Evolutionary conservation across 2,329 filamentous ascomycete species (phyloP).

Genomic region (Colletotrichum godetiae): DNA sequence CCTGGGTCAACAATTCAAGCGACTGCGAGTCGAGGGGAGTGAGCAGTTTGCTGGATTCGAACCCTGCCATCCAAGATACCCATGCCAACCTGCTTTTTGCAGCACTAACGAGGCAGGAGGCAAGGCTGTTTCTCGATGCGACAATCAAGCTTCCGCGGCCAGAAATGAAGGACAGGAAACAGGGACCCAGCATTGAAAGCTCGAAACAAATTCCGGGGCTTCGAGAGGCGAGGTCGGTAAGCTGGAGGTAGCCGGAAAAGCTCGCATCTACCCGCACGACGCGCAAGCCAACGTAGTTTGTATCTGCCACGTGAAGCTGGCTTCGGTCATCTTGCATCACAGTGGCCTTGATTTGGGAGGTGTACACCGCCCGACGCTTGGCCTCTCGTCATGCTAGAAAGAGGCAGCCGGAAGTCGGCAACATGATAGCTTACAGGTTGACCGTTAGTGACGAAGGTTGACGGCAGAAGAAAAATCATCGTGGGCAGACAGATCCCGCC

Average conservation of each 20-base stretch:
- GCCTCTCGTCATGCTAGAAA: not conserved
- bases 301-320: not conserved
- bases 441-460: slow-evolving; percentile 1
- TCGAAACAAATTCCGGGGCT: slow-evolving; percentile 1
- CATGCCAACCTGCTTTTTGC: not conserved
- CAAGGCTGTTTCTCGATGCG: not conserved
- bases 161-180: not conserved
- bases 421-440: not conserved
- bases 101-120: not conserved
- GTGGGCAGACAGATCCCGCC: not conserved
- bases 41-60: not conserved
- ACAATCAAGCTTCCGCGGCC: not conserved
- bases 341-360: not conserved
- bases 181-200: not conserved
- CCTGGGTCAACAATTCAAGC: not conserved
- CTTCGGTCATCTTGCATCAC: not conserved
- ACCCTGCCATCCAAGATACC: not conserved
- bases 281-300: not conserved
- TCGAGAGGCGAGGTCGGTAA: not conserved
- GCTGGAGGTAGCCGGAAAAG: not conserved
- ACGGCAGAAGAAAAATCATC: not conserved
- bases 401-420: not conserved
- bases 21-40: not conserved
- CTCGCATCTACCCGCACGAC: not conserved
- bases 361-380: not conserved